Conservation (phyloP, 495 filamentous ascomycete genomes). For the Paragyromitra xinjiangensis region DNA sequence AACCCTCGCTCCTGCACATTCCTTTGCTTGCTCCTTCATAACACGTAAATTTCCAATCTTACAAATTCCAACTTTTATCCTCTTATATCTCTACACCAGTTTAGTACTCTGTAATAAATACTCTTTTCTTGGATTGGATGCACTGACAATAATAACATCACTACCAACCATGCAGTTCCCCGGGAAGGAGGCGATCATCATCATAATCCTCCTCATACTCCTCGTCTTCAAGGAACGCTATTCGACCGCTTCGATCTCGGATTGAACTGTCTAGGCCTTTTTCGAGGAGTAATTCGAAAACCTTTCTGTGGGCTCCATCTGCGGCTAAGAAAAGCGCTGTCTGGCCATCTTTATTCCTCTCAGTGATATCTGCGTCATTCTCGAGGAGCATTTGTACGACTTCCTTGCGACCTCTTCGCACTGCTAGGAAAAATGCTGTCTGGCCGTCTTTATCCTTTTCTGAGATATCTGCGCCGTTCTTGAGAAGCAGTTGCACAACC, state of each 20-base stretch:
- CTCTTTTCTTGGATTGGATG: too few species aligned
- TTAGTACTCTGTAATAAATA: too few species aligned
- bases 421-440: conserved; percentile 2
- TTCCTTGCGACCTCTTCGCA: neutral
- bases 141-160: too few species aligned
- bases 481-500: neutral
- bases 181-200: too few species aligned
- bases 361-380: neutral
- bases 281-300: neutral
- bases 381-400: neutral
- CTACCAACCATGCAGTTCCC: too few species aligned
- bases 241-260: neutral
- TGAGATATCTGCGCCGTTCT: neutral
- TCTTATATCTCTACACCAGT: too few species aligned
- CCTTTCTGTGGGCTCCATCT: neutral
- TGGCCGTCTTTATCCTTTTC: neutral
- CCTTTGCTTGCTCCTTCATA: too few species aligned
- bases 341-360: neutral
- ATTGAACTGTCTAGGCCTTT: neutral
- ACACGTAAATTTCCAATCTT: too few species aligned
- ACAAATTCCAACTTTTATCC: too few species aligned
- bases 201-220: too few species aligned
- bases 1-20: too few species aligned
- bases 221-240: neutral
- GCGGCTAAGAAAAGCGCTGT: conserved; percentile 6